Conservation (phyloP, 371 early-diverging fungal genomes). For the Dentiscutata heterogama region DNA sequence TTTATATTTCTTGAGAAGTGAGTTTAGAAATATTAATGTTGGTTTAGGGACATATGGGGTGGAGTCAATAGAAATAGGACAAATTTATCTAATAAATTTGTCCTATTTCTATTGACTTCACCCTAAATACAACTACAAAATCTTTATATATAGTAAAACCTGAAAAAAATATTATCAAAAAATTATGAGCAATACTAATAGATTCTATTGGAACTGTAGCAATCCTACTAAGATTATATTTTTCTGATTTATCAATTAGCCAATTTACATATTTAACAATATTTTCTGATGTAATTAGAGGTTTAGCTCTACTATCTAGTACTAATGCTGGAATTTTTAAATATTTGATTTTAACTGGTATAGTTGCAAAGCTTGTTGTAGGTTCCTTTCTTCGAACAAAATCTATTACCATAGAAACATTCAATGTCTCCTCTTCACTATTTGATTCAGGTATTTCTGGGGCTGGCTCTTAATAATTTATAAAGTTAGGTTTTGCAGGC, state of each 20-base stretch:
- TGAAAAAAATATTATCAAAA: neutral
- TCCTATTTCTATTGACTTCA: too few species aligned
- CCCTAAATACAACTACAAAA: slow-evolving; percentile 37
- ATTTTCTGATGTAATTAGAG: slow-evolving; percentile 15
- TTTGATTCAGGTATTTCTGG: neutral
- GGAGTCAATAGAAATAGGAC: too few species aligned
- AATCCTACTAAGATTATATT: slow-evolving; percentile 2
- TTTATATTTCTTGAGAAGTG: slow-evolving; percentile 21
- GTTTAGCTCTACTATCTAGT: slow-evolving; percentile 20
- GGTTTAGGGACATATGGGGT: neutral
- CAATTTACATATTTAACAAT: neutral
- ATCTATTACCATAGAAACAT: slow-evolving; percentile 37
- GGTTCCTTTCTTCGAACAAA: neutral
- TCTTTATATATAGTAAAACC: slow-evolving; percentile 18
- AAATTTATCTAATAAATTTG: too few species aligned
- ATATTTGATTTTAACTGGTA: slow-evolving; percentile 22
- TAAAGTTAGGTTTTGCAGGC: too few species aligned
- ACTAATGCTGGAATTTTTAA: slow-evolving; percentile 32
- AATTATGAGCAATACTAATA: slow-evolving; percentile 19
- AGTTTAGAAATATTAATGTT: slow-evolving; percentile 15
- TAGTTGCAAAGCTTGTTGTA: too few species aligned
- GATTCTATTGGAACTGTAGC: slow-evolving; percentile 25
- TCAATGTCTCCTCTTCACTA: neutral
- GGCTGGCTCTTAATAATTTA: neutral
- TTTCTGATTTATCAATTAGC: slow-evolving; percentile 16